phyloP scores from a whole-genome alignment of 129 eudicot genomes.

The Flaveria robusta region DNA sequence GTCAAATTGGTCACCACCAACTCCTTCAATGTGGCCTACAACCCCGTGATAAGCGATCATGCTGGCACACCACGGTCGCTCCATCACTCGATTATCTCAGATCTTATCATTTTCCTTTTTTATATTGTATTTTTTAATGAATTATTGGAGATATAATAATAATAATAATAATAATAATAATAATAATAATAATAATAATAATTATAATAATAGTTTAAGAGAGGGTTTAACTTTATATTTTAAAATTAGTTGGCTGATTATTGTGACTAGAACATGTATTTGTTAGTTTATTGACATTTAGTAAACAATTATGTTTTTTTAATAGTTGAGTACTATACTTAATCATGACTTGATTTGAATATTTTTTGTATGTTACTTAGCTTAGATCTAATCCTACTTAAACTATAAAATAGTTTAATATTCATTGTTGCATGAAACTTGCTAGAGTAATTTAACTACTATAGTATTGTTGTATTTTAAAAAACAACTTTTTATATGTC shows the following conservation, averaged over 20 bases:
- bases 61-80: constrained; percentile 7
- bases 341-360: no score
- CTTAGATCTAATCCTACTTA: no score
- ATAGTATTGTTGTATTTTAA: no score
- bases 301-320: not conserved
- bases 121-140: not conserved
- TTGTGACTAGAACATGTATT: not conserved
- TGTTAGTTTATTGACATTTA: not conserved
- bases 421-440: no score
- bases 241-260: not conserved
- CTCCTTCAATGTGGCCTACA: constrained; percentile 20
- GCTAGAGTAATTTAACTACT: no score
- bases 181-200: not conserved
- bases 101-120: not conserved
- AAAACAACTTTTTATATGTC: no score
- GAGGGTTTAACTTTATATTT: not conserved
- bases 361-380: no score
- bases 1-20: constrained; percentile 32
- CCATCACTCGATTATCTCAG: constrained; percentile 1
- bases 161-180: not conserved
- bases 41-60: constrained; percentile 34
- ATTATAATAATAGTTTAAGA: not conserved
- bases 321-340: no score
- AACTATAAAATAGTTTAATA: no score
- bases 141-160: not conserved